Percentiles rank a stretch among this genome's conserved stretches.
Conservation (phyloP, 768 basidiomycete species). For the Serpula lacrymans region DNA sequence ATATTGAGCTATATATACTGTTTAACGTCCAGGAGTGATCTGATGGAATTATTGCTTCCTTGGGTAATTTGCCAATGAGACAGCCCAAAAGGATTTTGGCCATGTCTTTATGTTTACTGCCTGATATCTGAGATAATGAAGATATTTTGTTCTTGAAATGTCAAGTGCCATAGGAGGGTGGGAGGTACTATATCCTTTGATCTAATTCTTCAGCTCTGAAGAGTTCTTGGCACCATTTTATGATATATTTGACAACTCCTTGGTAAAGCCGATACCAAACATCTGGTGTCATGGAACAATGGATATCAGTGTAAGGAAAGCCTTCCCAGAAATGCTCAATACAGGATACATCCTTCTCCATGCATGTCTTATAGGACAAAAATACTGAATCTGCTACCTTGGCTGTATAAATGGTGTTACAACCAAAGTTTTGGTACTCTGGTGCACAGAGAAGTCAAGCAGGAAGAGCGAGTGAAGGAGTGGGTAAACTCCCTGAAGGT, state of each 20-base stretch:
- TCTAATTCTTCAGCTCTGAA: conserved; percentile 33
- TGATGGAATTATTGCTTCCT: conserved; percentile 14
- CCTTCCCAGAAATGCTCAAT: too few species aligned
- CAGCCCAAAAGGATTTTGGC: too few species aligned
- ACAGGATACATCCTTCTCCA: too few species aligned
- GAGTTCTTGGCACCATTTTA: conserved; percentile 18
- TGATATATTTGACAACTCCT: conserved; percentile 35
- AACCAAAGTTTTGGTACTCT: too few species aligned
- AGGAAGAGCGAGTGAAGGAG: too few species aligned
- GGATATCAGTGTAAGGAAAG: conserved; percentile 40
- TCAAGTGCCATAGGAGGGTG: conserved; percentile 23
- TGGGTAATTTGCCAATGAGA: too few species aligned
- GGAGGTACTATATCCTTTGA: conserved; percentile 26
- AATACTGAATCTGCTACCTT: too few species aligned
- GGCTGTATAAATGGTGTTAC: too few species aligned
- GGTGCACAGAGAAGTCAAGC: too few species aligned
- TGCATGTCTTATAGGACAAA: too few species aligned
- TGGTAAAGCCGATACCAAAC: conserved; percentile 46
- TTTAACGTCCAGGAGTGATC: conserved; percentile 20
- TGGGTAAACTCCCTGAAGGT: too few species aligned
- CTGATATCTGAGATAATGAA: conserved; percentile 25
- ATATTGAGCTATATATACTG: conserved; percentile 12
- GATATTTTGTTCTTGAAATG: conserved; percentile 30
- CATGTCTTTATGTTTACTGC: conserved; percentile 28
- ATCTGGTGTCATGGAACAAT: conserved; percentile 32